Conservation (phyloP, 2,329 filamentous ascomycete species). For the Pseudopithomyces maydicus region DNA sequence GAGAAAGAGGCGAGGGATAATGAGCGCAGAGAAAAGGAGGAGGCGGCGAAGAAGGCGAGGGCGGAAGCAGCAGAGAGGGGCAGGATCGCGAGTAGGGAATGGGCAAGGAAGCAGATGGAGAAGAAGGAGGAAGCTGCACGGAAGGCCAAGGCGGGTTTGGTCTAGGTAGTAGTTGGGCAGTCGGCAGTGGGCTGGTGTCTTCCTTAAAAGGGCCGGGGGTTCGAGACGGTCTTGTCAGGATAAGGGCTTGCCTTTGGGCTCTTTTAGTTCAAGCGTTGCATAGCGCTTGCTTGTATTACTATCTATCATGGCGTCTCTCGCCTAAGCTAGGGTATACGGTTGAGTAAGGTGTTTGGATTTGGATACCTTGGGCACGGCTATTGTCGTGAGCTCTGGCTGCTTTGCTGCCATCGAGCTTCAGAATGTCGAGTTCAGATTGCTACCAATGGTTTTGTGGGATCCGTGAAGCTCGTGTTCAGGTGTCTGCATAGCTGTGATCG, state of each 20-base stretch:
- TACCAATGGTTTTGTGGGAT: background rate
- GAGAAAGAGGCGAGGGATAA: slow-evolving; percentile 49
- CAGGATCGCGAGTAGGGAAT: slow-evolving; percentile 51
- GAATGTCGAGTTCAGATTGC: background rate
- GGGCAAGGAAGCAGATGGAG: slow-evolving; percentile 56
- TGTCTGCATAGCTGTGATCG: background rate
- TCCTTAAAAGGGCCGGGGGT: background rate
- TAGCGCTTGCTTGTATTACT: background rate
- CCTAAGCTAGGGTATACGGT: background rate
- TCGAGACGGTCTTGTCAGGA: background rate
- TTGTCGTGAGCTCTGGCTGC: background rate
- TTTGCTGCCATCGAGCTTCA: background rate
- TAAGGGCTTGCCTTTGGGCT: background rate
- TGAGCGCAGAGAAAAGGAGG: slow-evolving; percentile 53
- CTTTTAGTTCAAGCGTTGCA: background rate
- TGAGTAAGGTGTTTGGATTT: background rate
- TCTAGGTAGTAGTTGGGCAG: background rate
- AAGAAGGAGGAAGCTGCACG: slow-evolving; percentile 29
- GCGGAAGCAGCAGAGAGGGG: slow-evolving; percentile 53
- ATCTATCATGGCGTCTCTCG: background rate
- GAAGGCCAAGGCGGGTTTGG: background rate
- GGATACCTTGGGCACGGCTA: background rate
- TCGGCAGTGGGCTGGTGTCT: background rate
- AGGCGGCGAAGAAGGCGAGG: slow-evolving; percentile 53
- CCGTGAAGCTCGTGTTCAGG: background rate